These are phyloP conservation scores for Prunus mume DNA, from an alignment of 306 rosid genomes.

Conservation along the genomic window DNA sequence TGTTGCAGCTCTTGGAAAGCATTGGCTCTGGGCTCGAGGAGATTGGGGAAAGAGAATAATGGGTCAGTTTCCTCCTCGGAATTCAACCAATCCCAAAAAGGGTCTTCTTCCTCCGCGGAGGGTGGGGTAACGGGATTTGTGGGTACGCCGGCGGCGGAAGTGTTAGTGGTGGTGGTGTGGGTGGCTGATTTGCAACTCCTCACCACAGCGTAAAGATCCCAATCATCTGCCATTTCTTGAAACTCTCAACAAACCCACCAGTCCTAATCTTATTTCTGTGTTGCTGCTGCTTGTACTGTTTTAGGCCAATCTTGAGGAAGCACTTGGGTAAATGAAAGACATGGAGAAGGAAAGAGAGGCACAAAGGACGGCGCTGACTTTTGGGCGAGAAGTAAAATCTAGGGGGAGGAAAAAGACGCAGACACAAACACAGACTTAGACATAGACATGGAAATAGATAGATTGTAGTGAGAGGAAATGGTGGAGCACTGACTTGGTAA, in stretches of 20 bases:
- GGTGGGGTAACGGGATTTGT: slow-evolving; percentile 1
- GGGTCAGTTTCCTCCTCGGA: slow-evolving; percentile 28
- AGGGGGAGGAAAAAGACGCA: slow-evolving; percentile 2
- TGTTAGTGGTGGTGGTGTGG: background rate
- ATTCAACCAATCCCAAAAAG: slow-evolving; percentile 24
- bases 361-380: slow-evolving; percentile 69
- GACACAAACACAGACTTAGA: background rate
- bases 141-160: background rate
- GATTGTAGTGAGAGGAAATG: slow-evolving; percentile 31
- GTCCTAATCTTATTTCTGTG: no score
- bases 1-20: slow-evolving; percentile 50
- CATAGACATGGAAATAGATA: slow-evolving; percentile 10
- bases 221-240: slow-evolving; percentile 47
- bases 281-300: background rate
- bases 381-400: slow-evolving; percentile 3
- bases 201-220: slow-evolving; percentile 82
- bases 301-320: no score
- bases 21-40: slow-evolving; percentile 33
- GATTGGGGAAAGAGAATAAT: slow-evolving; percentile 39
- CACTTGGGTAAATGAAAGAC: background rate
- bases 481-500: slow-evolving; percentile 49
- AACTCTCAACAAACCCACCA: no score
- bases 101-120: background rate
- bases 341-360: slow-evolving; percentile 14
- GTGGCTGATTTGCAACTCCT: slow-evolving; percentile 46